Evolutionary conservation across 352 stramenopile genomes (phyloP), one percentile per base, ranked within the genome.

Genomic region (Globisporangium parvum): DNA sequence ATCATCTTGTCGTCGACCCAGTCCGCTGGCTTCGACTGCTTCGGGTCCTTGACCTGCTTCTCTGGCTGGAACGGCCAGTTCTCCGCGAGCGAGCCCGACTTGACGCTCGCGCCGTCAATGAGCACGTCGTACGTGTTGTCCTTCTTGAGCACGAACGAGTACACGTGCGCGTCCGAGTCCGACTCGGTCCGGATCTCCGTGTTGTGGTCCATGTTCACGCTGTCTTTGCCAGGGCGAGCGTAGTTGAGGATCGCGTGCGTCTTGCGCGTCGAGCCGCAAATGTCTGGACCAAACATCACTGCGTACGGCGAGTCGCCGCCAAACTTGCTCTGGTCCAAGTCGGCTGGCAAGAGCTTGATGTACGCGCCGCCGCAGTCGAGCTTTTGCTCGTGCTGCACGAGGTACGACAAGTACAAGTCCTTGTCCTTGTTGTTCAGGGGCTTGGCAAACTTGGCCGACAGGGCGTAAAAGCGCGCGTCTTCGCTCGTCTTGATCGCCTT

Each of bases 251-350:
- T 99, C 41, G 97, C 88, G 69, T 99, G 97, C 5, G 96, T 99
- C 64, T 96, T 94, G 60, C 96, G 96, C 69, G 86, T 98, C 67
- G 71, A 89, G 58, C 97, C 97, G 68, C 97, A 99, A 41, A 99
- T 96, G 72, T 99, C 97, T 3, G 97, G 97, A 58, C 97, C 97
- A 75, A 99, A 99, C 97, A 99, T 99, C 69, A 99, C 84, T 44
- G 71, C 65, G 71, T 99, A 99, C 9, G 86, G 77, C 37, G 93
- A 95, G 54, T 98, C 96, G 37, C 96, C 96, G 54, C 91, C 94
- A 73, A 99, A 99, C 41, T 81, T 96, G 26, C 60, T 77, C 62
- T 95, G 69, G 67, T 98, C 92, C 59, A 98, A 87, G 28, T 87
- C 80, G n/a, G 73, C 80, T 23, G 93, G 85, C 42, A 99, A 71